Evolutionary conservation across 2,329 filamentous ascomycete genomes (phyloP).

Genomic region (Phaeosphaeriaceae sp.): DNA sequence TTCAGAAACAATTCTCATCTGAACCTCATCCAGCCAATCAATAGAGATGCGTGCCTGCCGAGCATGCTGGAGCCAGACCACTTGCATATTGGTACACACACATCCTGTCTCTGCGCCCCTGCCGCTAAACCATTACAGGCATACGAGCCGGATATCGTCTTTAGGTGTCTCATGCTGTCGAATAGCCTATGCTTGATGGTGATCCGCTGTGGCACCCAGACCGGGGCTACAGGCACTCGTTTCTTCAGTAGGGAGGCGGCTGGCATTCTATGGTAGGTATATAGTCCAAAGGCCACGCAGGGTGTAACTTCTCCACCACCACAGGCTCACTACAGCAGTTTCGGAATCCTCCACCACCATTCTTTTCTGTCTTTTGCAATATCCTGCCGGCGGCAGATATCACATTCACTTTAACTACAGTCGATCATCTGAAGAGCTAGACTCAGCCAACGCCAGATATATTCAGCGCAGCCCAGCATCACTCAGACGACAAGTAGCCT

Average conservation of each 20-base stretch:
- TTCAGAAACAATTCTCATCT: conserved; percentile 39
- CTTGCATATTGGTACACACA: conserved; percentile 28
- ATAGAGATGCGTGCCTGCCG: conserved; percentile 32
- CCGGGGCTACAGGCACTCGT: conserved; percentile 3
- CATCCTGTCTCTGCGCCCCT: conserved; percentile 19
- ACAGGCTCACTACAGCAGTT: conserved; percentile 31
- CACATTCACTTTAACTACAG: conserved; percentile 37
- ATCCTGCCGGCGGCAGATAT: conserved; percentile 48
- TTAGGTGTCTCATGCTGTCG: conserved; percentile 33
- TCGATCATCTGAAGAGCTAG: conserved; percentile 30
- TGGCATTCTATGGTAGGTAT: conserved; percentile 20
- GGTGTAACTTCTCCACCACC: conserved; percentile 30
- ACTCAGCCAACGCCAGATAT: conserved; percentile 17
- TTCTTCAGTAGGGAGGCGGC: conserved; percentile 10
- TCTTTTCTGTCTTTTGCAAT: conserved; percentile 24
- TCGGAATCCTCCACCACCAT: conserved; percentile 27
- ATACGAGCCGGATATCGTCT: conserved; percentile 25
- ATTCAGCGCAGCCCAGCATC: conserved; percentile 6
- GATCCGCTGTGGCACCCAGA: conserved; percentile 33
- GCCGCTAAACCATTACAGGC: conserved; percentile 33
- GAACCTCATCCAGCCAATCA: conserved; percentile 31
- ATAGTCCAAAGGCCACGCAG: conserved; percentile 24
- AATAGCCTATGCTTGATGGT: conserved; percentile 32
- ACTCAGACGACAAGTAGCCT: conserved; percentile 15
- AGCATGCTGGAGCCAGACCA: conserved; percentile 14